Conservation (phyloP, 305 asterid species). For the Lippia alba region DNA sequence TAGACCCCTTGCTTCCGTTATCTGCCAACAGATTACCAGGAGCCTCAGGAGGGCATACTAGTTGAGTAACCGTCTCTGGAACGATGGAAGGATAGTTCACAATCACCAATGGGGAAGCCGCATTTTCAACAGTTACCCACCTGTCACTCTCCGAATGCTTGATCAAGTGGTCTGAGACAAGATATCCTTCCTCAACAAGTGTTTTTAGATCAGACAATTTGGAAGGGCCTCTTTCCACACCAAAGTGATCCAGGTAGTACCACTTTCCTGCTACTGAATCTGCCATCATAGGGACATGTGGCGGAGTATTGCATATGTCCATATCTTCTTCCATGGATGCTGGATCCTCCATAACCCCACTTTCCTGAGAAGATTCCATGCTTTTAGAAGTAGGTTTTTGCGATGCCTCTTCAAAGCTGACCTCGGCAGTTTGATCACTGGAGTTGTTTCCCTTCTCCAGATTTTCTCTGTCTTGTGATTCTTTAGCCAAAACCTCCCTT, state of each 20-base stretch:
- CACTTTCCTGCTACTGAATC: constrained; percentile 81
- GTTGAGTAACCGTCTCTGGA: constrained; percentile 82
- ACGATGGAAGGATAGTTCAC: constrained; percentile 68
- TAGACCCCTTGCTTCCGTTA: constrained; percentile 49
- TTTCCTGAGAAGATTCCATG: constrained; percentile 60
- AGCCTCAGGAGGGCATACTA: constrained; percentile 97
- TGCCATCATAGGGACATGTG: constrained; percentile 68
- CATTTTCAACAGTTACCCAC: constrained; percentile 97
- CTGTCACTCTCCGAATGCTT: constrained; percentile 86
- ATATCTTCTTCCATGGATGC: constrained; percentile 99
- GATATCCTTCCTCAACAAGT: constrained; percentile 80
- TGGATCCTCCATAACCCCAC: constrained; percentile 67
- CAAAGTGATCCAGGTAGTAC: constrained; percentile 83
- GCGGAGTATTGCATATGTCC: constrained; percentile 99
- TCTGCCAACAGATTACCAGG: constrained; percentile 92
- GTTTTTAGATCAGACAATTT: constrained; percentile 78
- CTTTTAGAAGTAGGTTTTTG: constrained; percentile 47
- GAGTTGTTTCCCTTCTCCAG: constrained; percentile 47
- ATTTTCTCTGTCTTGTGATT: constrained; percentile 56
- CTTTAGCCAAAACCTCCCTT: constrained; percentile 55
- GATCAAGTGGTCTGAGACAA: constrained; percentile 92
- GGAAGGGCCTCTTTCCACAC: constrained; percentile 89
- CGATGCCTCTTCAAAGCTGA: constrained; percentile 46
- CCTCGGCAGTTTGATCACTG: constrained; percentile 45
- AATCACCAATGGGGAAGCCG: constrained; percentile 85